phyloP scores from a whole-genome alignment of 2,329 filamentous ascomycete species.

The Curvularia eragrostidis region DNA sequence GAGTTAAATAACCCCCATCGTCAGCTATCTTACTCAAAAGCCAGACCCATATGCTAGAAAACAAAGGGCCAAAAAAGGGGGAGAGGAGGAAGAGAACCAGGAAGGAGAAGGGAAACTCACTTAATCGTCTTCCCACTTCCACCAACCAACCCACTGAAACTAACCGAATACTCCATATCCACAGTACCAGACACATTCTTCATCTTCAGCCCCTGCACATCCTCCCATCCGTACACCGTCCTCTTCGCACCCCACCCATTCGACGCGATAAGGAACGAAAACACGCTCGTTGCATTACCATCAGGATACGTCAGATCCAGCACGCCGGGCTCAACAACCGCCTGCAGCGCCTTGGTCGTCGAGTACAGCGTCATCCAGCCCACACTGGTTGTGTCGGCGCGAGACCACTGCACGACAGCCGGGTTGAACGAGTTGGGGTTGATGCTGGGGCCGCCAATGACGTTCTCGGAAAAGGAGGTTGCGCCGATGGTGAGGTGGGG shows the following conservation, averaged over 20 bases:
- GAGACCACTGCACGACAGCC: slow-evolving; percentile 65
- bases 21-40: too few species aligned
- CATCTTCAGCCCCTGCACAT: slow-evolving; percentile 58
- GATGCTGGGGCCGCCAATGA: slow-evolving; percentile 62
- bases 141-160: slow-evolving; percentile 54
- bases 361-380: slow-evolving; percentile 43
- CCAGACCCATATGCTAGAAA: too few species aligned
- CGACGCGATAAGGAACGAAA: slow-evolving; percentile 58
- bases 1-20: not conserved
- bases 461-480: slow-evolving; percentile 63
- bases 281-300: slow-evolving; percentile 57
- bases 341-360: slow-evolving; percentile 33
- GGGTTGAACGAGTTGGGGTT: slow-evolving; percentile 64
- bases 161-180: slow-evolving; percentile 50
- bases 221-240: slow-evolving; percentile 56
- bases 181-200: slow-evolving; percentile 55
- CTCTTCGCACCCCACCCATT: slow-evolving; percentile 54
- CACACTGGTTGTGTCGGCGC: slow-evolving; percentile 35
- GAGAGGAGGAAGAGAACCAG: too few species aligned
- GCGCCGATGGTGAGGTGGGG: slow-evolving; percentile 66
- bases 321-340: slow-evolving; percentile 32
- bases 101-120: not conserved
- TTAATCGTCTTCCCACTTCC: slow-evolving; percentile 49
- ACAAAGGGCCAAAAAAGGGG: too few species aligned
- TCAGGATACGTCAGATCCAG: slow-evolving; percentile 63